Evolutionary conservation across 2,329 filamentous ascomycete genomes (phyloP).

Genomic region (Nigrospora oryzae): DNA sequence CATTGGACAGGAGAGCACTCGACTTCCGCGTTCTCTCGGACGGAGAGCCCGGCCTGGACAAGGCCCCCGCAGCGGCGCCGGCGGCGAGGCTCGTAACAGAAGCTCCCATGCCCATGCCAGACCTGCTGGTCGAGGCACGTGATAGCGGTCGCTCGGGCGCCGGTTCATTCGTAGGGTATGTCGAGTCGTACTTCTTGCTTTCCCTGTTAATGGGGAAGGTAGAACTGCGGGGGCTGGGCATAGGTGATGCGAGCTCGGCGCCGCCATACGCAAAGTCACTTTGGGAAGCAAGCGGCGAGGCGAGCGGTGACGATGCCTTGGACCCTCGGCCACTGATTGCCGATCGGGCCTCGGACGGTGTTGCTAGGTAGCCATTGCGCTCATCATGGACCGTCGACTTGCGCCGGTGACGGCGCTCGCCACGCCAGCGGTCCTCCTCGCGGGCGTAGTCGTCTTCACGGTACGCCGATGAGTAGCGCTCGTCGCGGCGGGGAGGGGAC

Average conservation of each 20-base stretch:
- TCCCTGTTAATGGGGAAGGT: slow-evolving; percentile 17
- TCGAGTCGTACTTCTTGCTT: slow-evolving; percentile 4
- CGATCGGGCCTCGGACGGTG: slow-evolving; percentile 11
- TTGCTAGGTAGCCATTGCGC: slow-evolving; percentile 11
- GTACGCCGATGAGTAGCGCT: slow-evolving; percentile 12
- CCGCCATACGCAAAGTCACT: slow-evolving; percentile 8
- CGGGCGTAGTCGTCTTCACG: neutral
- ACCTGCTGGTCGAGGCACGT: slow-evolving; percentile 15
- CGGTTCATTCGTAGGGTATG: slow-evolving; percentile 9
- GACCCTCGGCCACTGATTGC: slow-evolving; percentile 10
- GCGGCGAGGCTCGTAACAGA: neutral
- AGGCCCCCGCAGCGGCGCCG: no score
- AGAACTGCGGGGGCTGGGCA: slow-evolving; percentile 15
- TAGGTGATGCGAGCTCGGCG: slow-evolving; percentile 3
- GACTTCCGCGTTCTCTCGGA: neutral
- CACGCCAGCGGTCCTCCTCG: slow-evolving; percentile 14
- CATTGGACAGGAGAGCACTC: neutral
- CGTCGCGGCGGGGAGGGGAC: slow-evolving; percentile 10
- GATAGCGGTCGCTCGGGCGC: slow-evolving; percentile 11
- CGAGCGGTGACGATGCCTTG: slow-evolving; percentile 13
- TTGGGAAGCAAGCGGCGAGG: slow-evolving; percentile 15
- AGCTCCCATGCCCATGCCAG: slow-evolving; percentile 6
- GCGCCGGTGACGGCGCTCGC: slow-evolving; percentile 10
- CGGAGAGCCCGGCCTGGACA: neutral
- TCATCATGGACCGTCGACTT: slow-evolving; percentile 11